Evolutionary conservation across 2,329 filamentous ascomycete genomes (phyloP), one percentile per base, ranked within the genome.

Genomic region (Thielaviopsis euricoi): DNA sequence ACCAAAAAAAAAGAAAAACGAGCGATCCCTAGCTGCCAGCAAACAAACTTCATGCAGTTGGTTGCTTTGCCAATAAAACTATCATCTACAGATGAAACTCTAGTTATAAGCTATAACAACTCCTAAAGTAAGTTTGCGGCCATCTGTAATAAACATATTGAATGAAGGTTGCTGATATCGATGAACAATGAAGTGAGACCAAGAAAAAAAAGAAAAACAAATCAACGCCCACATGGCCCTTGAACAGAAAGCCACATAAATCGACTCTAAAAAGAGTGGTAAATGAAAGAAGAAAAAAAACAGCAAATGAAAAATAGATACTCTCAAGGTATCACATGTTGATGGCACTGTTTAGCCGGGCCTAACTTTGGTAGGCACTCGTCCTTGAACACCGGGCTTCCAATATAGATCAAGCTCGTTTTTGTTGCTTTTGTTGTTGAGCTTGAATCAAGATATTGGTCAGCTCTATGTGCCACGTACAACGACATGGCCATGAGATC

Each of bases 341-440:
- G 17, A 56, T 62, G 62, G 52, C 55, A 52, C 55, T 57, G 55
- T 57, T 57, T 57, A 57, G 55, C 55, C 55, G 12, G 23, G 40
- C 23, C 25, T 52, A 49, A 52, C 17, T 22, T 33, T 15, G 26
- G 13, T 22, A 49, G 53, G 40, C 33, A 40, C 61, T 58, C 49
- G 21, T 23, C 23, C 5, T 51, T 29, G 53, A 53, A 49, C 60
- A 12, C 50, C 55, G 52, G 48, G 26, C 53, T 55, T 53, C 51
- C 51, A 33, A 19, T 37, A 26, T 21, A 21, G 22, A 25, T 50
- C 25, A n/a, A 21, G 25, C 9, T 40, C 19, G 17, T 17, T 49
- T 48, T n/a, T 3, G 15, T 49, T 49, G 5, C n/a, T 21, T 9
- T 7, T 53, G 21, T 25, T 15, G 13, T 3, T 4, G 37, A 53